Evolutionary conservation across 345 rosid genomes (phyloP), one percentile per base, ranked within the genome.

Genomic region (Bretschneidera sinensis): DNA sequence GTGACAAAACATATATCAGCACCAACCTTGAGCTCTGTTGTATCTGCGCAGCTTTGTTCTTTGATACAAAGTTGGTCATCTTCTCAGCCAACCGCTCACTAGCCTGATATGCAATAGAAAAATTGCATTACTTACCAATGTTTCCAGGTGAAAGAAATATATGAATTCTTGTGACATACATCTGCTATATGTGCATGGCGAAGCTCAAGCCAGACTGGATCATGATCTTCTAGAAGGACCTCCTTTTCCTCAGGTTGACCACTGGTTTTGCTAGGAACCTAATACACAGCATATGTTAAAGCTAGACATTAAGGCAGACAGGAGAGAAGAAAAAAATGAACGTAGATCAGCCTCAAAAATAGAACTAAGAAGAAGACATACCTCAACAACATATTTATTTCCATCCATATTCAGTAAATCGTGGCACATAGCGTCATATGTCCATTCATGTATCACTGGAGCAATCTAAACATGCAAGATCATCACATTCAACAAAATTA

Each of bases 401-500:
- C 97, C 96, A 6, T 92, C 96, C 94, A 89, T 87, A 51, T 85
- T 79, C 64, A 89, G 86, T 79, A 92, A 80, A 71, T 92, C 98
- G 47, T 89, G 97, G 87, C 97, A 87, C 96, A 92, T 89, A 24
- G 97, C 96, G 74, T 92, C 98, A 65, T 92, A 92, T 47, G 98
- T 92, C 98, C 97, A 92, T 74, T 92, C 97, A 48, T 92, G 98
- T 64, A 92, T 89, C 62, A 89, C 83, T 48, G 98, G 98, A 66
- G 98, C 94, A 68, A 92, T 87, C 94, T 89, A 67, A 74, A 73
- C 39, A 65, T 60, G 24, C 18, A 71, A 60, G 21, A 55, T 62
- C 43, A 69, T 57, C 52, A 21, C 20, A 48, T 25, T 69, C 18
- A 69, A 53, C 55, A 54, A n/a, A 33, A 54, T 59, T 17, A 23